Base-by-base conservation (phyloP, 2,329 filamentous ascomycete species). In the Pseudophaeomoniella oleicola region DNA sequence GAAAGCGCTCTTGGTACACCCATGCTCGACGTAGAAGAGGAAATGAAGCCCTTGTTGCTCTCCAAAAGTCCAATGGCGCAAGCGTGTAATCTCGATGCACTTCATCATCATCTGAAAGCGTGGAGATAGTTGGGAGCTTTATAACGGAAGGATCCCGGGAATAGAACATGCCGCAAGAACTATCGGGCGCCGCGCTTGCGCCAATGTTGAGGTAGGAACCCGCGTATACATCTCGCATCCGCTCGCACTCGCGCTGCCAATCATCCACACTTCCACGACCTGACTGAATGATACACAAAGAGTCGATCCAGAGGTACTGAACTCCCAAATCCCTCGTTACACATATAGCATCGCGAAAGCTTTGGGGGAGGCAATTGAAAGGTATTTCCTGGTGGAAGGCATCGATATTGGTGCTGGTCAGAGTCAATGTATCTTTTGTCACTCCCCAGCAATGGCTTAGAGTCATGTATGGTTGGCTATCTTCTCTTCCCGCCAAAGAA, bases 1-100 rank as follows among this genome's bases (percentile, higher is more conserved):
- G 40, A 6, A 44, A 15, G 3, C 42, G 37, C 22, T 44, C 42
- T 30, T 44, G 42, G 4, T 38, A 32, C 5, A 44, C 40, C 42
- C 42, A 44, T 6, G 27, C 41, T 3, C 42, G 34, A n/a, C 29
- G 22, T 16, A 39, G 39, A 16, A 42, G 19, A 5, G 44, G 32
- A 32, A n/a, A n/a, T n/a, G n/a, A n/a, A n/a, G n/a, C n/a, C n/a
- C n/a, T n/a, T n/a, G n/a, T n/a, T n/a, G n/a, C n/a, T n/a, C n/a
- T n/a, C n/a, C n/a, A n/a, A n/a, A n/a, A n/a, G n/a, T n/a, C n/a
- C n/a, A n/a, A n/a, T n/a, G n/a, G n/a, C n/a, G n/a, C n/a, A n/a
- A n/a, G n/a, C n/a, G n/a, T n/a, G n/a, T n/a, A n/a, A n/a, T n/a
- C n/a, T n/a, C n/a, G n/a, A n/a, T n/a, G n/a, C n/a, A n/a, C n/a